These are phyloP conservation scores for Colletotrichum eremochloae DNA, from an alignment of 2,329 filamentous ascomycete genomes.

Conservation along the genomic window DNA sequence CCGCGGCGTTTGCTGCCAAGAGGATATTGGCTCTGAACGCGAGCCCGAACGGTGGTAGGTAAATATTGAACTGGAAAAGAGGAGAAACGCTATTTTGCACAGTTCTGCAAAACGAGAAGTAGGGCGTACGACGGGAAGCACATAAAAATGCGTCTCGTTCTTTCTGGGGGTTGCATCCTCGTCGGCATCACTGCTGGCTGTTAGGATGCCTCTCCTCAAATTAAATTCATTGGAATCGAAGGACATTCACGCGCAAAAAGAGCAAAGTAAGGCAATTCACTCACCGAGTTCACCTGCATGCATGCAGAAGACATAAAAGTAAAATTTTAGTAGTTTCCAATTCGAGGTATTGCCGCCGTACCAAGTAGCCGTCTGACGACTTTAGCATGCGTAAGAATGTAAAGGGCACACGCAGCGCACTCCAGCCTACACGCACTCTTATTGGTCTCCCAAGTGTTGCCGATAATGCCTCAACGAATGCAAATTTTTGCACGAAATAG, in stretches of 20 bases:
- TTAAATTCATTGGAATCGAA: background rate
- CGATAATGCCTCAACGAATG: no score
- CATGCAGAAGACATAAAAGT: background rate
- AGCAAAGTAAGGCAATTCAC: no score
- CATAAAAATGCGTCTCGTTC: background rate
- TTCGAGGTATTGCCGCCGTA: background rate
- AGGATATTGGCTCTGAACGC: constrained; percentile 25
- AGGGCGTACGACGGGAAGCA: background rate
- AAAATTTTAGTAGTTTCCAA: no score
- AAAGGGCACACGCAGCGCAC: background rate
- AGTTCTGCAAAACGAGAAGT: background rate
- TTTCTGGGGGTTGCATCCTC: background rate
- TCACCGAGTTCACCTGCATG: background rate
- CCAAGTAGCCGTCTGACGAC: no score
- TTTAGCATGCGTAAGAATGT: background rate
- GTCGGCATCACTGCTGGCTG: background rate
- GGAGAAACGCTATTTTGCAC: background rate
- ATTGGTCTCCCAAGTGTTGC: background rate
- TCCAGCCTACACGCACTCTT: background rate
- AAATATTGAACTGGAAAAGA: background rate
- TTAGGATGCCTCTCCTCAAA: background rate
- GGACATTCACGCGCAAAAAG: background rate
- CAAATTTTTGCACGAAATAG: background rate
- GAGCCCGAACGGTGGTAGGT: background rate
- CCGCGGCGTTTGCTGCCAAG: constrained; percentile 37